These are phyloP conservation scores for Trichocomaceae sp. DNA, from an alignment of 2,329 filamentous ascomycete species.

Conservation along the genomic window DNA sequence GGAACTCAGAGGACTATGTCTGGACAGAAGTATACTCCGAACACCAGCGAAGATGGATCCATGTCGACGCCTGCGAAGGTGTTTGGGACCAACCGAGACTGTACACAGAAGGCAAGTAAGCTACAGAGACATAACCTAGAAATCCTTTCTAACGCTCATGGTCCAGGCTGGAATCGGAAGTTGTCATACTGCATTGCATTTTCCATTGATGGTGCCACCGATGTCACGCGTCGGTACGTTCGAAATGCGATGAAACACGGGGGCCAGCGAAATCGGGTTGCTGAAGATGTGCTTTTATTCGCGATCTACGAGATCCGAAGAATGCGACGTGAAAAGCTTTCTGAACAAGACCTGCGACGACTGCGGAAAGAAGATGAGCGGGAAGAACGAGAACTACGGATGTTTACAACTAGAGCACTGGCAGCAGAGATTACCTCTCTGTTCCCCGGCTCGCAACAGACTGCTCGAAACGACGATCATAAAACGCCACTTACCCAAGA, in stretches of 20 bases:
- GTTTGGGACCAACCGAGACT: slow-evolving; percentile 90
- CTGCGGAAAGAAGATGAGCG: slow-evolving; percentile 44
- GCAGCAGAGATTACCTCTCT: slow-evolving; percentile 33
- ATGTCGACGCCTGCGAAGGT: slow-evolving; percentile 91
- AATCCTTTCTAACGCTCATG: background rate
- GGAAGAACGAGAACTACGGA: slow-evolving; percentile 42
- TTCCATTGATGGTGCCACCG: slow-evolving; percentile 72
- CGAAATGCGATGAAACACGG: slow-evolving; percentile 51
- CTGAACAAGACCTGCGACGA: slow-evolving; percentile 61
- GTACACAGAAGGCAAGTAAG: slow-evolving; percentile 68
- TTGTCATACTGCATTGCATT: slow-evolving; percentile 97
- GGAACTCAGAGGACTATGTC: slow-evolving; percentile 95
- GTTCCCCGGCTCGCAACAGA: slow-evolving; percentile 32
- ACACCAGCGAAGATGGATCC: slow-evolving; percentile 90
- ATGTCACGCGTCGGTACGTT: slow-evolving; percentile 62
- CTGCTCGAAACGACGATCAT: slow-evolving; percentile 33
- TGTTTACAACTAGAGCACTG: slow-evolving; percentile 40
- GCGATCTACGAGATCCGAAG: slow-evolving; percentile 87
- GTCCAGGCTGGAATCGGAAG: slow-evolving; percentile 81
- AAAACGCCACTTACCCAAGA: slow-evolving; percentile 35
- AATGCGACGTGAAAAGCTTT: slow-evolving; percentile 73
- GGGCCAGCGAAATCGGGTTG: slow-evolving; percentile 67
- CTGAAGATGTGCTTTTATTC: slow-evolving; percentile 85
- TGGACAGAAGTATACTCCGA: slow-evolving; percentile 98
- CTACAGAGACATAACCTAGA: slow-evolving; percentile 3